Base-by-base conservation (phyloP, 768 basidiomycete species). In the Macrolepiota dolichaula region DNA sequence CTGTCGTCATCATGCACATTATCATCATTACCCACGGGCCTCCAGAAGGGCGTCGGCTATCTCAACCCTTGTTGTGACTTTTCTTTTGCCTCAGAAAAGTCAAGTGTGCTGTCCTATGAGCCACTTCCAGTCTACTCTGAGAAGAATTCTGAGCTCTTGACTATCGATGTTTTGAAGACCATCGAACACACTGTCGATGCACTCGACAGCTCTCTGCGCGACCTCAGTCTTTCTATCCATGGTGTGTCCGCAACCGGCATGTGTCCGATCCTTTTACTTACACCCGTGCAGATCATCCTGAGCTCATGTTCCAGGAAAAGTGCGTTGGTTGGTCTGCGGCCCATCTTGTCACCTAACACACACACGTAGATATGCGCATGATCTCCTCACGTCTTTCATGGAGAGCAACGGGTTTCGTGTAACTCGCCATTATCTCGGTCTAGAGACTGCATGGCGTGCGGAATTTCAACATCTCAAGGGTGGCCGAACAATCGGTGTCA, bases 371-470 rank as follows among this genome's bases (percentile, higher is more conserved):
- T 82, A 83, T 70, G 89, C 92, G 10, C 91, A 92, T 64, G 86
- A 91, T 64, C 70, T 76, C 17, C 74, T 93, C 56, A 85, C 88
- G 2, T 71, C 76, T 29, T 92, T 87, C 73, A 89, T 93, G 86
- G 71, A 76, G 37, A 67, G 72, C 37, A 81, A 86, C 59, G 89
- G 88, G 6, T 94, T 92, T 71, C 71, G 72, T n/a, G 86, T 92
- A 24, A 91, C 86, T 2, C 77, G 74, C 54, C 85, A 86, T 66
- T 91, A 92, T 67, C 81, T 88, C 52, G 86, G 84, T 15, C 78
- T 94, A 3, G 70, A 81, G 13, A 93, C 91, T 24, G 91, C 92
- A 3, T 94, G 90, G 88, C 78, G 83, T 57, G 92, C 92, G 1
- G 87, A 86, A 66, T 92, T 80, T 71, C 76, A 77, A 38, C 81